Percentiles rank a stretch among this genome's conserved stretches.
Conservation (phyloP, 306 rosid species). For the Gastrolobium villosum region DNA sequence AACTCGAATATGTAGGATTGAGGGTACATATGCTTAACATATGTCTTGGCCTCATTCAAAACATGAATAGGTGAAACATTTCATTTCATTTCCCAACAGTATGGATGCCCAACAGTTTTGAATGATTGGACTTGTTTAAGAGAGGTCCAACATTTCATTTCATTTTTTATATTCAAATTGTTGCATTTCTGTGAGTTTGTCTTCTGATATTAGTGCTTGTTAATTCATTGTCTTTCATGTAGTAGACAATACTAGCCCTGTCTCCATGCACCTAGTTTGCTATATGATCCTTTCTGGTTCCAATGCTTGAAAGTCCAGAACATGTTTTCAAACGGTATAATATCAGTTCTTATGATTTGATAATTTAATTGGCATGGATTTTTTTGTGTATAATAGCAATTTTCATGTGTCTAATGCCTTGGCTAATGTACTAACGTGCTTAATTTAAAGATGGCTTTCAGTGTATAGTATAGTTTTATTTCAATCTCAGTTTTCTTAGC, state of each 20-base stretch:
- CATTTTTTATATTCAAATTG: not conserved
- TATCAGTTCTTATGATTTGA: not conserved
- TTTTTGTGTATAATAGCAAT: no score
- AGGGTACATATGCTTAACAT: not conserved
- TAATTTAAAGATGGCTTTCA: conserved; percentile 9
- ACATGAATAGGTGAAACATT: conserved; percentile 13
- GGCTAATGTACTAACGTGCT: not conserved
- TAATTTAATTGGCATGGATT: not conserved
- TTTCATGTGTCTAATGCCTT: not conserved
- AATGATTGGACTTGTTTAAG: conserved; percentile 2
- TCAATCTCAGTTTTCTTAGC: no score
- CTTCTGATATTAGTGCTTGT: conserved; percentile 12
- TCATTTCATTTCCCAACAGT: no score
- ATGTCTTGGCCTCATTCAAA: not conserved
- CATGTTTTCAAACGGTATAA: not conserved
- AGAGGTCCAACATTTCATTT: not conserved
- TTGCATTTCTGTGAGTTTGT: not conserved
- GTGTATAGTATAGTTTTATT: not conserved
- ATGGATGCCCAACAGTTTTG: not conserved
- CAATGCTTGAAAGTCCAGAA: conserved; percentile 1
- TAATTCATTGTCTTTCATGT: conserved; percentile 8
- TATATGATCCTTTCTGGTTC: not conserved
- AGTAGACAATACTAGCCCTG: not conserved
- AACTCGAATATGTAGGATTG: not conserved
- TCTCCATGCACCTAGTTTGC: not conserved